These are phyloP conservation scores for Neurospora sp. DNA, from an alignment of 495 filamentous ascomycete species.

Conservation along the genomic window DNA sequence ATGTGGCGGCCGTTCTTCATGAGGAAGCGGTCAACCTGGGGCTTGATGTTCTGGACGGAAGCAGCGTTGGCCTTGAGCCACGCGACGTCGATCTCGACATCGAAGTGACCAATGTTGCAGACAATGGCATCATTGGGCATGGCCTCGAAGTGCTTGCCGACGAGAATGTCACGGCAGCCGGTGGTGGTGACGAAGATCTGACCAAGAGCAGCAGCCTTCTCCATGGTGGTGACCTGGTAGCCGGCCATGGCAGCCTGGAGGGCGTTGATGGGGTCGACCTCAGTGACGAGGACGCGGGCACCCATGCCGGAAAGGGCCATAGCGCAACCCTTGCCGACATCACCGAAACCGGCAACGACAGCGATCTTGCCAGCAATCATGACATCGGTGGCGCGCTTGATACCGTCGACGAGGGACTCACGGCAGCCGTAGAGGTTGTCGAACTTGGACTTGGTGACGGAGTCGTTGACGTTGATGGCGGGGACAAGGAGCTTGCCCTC, in stretches of 20 bases:
- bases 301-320: constrained; percentile 93
- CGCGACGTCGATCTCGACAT: constrained; percentile 98
- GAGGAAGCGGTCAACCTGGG: constrained; percentile 94
- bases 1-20: constrained; percentile 93
- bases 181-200: constrained; percentile 99
- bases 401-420: constrained; percentile 96
- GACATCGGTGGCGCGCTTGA: constrained; percentile 99
- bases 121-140: constrained; percentile 99
- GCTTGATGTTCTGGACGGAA: constrained; percentile 96
- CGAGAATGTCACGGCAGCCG: constrained; percentile 95
- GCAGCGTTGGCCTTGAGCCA: constrained; percentile 94
- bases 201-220: constrained; percentile 74
- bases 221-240: constrained; percentile 95
- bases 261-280: constrained; percentile 99
- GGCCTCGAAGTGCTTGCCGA: constrained; percentile 82
- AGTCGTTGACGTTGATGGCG: constrained; percentile 99
- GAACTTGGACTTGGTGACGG: constrained; percentile 99
- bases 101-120: constrained; percentile 99
- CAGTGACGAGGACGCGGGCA: constrained; percentile 91
- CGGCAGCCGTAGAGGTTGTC: constrained; percentile 99
- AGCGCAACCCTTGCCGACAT: constrained; percentile 98
- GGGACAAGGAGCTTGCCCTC: constrained; percentile 80
- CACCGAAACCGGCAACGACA: constrained; percentile 95
- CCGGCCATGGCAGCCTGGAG: constrained; percentile 97
- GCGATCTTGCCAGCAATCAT: constrained; percentile 99